Conservation (phyloP, 805 yeast species). For the Saturnispora hagleri region DNA sequence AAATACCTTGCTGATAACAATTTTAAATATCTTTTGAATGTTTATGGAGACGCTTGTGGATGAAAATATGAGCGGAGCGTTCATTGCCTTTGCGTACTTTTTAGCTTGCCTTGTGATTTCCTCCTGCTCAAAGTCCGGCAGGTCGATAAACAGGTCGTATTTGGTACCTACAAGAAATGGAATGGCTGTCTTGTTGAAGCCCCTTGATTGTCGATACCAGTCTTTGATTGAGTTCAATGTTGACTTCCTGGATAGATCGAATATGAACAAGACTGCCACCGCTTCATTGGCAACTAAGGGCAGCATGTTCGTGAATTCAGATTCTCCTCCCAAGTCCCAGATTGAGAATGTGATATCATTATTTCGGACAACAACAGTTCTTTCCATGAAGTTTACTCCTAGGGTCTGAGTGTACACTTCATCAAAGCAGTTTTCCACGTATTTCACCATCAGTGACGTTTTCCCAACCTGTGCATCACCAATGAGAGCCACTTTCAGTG, state of each 20-base stretch:
- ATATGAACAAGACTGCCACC: constrained; percentile 82
- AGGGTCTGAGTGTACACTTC: constrained; percentile 88
- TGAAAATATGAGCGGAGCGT: constrained; percentile 73
- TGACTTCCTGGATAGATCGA: constrained; percentile 79
- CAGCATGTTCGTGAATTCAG: constrained; percentile 90
- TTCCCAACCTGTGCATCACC: constrained; percentile 97
- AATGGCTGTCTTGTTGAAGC: constrained; percentile 82
- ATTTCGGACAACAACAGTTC: constrained; percentile 70
- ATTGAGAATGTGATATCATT: constrained; percentile 86
- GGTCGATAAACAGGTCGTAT: constrained; percentile 75
- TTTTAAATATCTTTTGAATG: constrained; percentile 87
- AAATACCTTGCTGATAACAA: constrained; percentile 82
- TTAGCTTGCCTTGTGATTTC: constrained; percentile 78
- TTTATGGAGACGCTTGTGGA: constrained; percentile 90
- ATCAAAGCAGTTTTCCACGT: constrained; percentile 90
- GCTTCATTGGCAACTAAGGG: constrained; percentile 90
- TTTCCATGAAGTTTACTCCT: constrained; percentile 94
- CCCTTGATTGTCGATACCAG: constrained; percentile 90
- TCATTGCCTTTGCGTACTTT: constrained; percentile 83
- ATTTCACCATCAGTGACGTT: constrained; percentile 92
- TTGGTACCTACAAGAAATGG: constrained; percentile 91
- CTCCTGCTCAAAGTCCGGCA: constrained; percentile 71
- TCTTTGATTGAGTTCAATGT: constrained; percentile 84
- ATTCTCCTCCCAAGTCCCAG: constrained; percentile 95
- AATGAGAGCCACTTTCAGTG: constrained; percentile 80